Evolutionary conservation across 2,329 filamentous ascomycete genomes (phyloP), one percentile per base, ranked within the genome.

Genomic region (Trichothecium roseum): DNA sequence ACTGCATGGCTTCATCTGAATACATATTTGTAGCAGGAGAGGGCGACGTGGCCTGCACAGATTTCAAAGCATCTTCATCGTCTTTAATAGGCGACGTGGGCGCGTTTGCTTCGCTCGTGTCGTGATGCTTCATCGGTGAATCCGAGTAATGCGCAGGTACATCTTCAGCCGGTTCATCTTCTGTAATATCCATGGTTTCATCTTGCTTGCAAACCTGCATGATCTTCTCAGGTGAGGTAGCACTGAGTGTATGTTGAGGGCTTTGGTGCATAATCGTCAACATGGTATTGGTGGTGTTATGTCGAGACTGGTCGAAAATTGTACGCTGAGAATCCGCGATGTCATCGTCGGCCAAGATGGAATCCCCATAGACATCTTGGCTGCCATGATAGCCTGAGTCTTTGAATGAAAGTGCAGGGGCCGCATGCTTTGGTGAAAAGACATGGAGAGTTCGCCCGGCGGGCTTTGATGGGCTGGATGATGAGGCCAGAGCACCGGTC

Each of bases 311-410:
- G 17, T 32, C 30, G 13, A 16, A n/a, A 32, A 32, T 30, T 7
- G 13, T 17, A 12, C 18, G 29, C 20, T 35, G 37, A 28, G 32
- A 28, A 16, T 20, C 28, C 18, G 44, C 36, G 1, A 39, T 37
- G 16, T 32, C 42, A 12, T 45, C 37, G n/a, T 47, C 46, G 35
- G 46, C 20, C 20, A 24, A 6, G 20, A 24, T 24, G 10, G 20
- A 24, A 24, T 24, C 20, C 4, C 28, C 40, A 17, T 54, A 53
- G 9, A 59, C 40, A 27, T 63, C 58, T 45, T 79, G 75, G 46
- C 78, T 81, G 32, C 78, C 81, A 58, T 83, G 76, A 48, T 84
- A 85, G 18, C 81, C 81, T 24, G 81, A 85, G 46, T 85, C 81
- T 26, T 59, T 55, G 3, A 45, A 47, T 27, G 40, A 45, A 10